Conservation (phyloP, 1,284 basidiomycete species). For the Sparassis latifolia region DNA sequence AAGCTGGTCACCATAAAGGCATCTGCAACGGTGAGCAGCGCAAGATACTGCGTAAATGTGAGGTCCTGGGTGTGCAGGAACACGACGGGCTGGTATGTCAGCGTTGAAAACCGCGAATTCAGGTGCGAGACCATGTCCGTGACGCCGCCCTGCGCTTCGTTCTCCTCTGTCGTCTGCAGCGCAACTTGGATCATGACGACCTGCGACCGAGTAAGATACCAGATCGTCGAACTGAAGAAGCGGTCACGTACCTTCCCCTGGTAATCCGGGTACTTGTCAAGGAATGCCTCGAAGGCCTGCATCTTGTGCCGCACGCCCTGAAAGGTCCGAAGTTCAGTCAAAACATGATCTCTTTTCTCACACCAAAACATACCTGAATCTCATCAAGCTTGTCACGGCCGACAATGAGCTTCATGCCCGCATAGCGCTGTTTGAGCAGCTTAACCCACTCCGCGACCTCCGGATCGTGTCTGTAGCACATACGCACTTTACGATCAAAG, state of each 20-base stretch:
- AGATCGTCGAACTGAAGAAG: neutral
- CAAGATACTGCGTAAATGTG: slow-evolving; percentile 83
- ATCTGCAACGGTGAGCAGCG: slow-evolving; percentile 76
- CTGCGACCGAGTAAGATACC: slow-evolving; percentile 22
- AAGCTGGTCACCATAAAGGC: slow-evolving; percentile 83
- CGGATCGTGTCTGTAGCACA: slow-evolving; percentile 48
- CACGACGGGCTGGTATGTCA: slow-evolving; percentile 85
- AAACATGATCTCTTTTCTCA: neutral
- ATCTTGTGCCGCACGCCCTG: slow-evolving; percentile 79
- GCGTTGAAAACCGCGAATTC: slow-evolving; percentile 75
- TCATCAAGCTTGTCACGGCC: slow-evolving; percentile 87
- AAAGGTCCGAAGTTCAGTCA: neutral
- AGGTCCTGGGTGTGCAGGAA: slow-evolving; percentile 85
- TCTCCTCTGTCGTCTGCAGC: slow-evolving; percentile 74
- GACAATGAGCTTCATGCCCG: slow-evolving; percentile 81
- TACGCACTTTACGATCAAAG: neutral
- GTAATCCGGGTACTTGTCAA: slow-evolving; percentile 73
- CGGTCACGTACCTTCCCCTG: slow-evolving; percentile 52
- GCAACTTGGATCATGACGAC: slow-evolving; percentile 85
- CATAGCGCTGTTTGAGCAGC: slow-evolving; percentile 71
- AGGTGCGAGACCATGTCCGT: slow-evolving; percentile 76
- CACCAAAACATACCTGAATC: slow-evolving; percentile 47
- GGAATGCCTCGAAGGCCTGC: slow-evolving; percentile 77
- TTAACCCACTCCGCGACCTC: slow-evolving; percentile 82
- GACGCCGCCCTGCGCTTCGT: slow-evolving; percentile 69